Base-by-base conservation (phyloP, 768 basidiomycete genomes). In the Daedaleopsis sinensis region DNA sequence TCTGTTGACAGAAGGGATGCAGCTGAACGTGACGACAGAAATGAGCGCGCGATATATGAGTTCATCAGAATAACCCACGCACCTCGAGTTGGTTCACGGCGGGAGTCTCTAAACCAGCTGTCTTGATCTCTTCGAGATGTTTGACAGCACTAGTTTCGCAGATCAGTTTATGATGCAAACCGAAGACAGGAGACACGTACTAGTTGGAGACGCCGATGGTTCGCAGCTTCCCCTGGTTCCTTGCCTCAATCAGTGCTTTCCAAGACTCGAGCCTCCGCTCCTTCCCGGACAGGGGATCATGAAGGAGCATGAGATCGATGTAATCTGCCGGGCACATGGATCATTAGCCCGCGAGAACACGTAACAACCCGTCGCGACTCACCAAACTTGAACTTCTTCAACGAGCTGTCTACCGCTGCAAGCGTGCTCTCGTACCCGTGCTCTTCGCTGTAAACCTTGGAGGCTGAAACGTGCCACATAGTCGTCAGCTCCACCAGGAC, bases 191-290 rank as follows among this genome's bases (percentile, higher is more conserved):
- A 44, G 35, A 35, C 7, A 66, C 88, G 50, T 66, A 91, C 90
- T 86, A 94, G 74, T 94, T 94, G 1, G 90, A 93, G 8, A 94
- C 92, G 2, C 92, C 92, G n/a, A 91, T 83, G 5, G 80, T 79
- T 62, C 82, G 80, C 53, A 93, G 81, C 67, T 90, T 90, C 3
- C 92, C 91, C 3, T 74, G 81, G 32, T 76, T 69, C 63, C 82
- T 82, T n/a, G 83, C 82, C 38, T 88, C 85, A 6, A 86, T 71
- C 12, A 94, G 77, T 8, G 89, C 90, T 52, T 79, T 84, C 76
- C 89, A 94, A 0, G 90, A 87, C 21, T 78, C 82, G n/a, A 93
- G 75, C 19, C 93, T 87, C 32, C 77, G 78, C 60, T 85, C 80
- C 19, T 78, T 82, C 6, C 89, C 91, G 18, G 86, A 82, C 7